These are phyloP conservation scores for Straminergon stramineum DNA, from an alignment of 225 moss, liverwort and hornwort species.

Conservation along the genomic window DNA sequence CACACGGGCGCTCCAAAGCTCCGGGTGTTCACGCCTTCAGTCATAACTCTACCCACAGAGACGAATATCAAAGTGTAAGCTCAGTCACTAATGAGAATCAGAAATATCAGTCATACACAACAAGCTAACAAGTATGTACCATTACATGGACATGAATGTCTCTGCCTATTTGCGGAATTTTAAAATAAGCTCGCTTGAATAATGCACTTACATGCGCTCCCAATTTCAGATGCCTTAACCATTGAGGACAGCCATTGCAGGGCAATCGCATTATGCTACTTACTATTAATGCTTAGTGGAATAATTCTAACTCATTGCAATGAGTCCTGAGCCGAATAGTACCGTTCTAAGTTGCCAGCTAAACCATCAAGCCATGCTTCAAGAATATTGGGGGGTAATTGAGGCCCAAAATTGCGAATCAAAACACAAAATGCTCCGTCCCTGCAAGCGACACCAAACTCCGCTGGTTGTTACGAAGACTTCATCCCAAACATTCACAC, in stretches of 20 bases:
- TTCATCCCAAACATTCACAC: neutral
- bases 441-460: constrained; percentile 39
- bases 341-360: constrained; percentile 71
- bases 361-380: constrained; percentile 74
- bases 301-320: neutral
- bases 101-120: neutral
- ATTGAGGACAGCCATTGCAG: neutral
- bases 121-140: neutral
- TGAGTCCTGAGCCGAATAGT: neutral
- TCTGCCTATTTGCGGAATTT: neutral
- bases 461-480: neutral
- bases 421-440: constrained; percentile 77
- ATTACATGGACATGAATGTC: neutral
- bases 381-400: constrained; percentile 29
- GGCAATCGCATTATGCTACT: neutral
- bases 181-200: neutral
- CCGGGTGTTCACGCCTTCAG: constrained; percentile 66
- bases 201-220: neutral
- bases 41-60: constrained; percentile 52
- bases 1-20: constrained; percentile 72
- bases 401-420: constrained; percentile 58
- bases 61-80: neutral
- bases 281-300: neutral
- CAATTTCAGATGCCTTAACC: neutral
- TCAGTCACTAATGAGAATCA: neutral